These are phyloP conservation scores for Cordyceps cateniannulata DNA, from an alignment of 2,329 filamentous ascomycete species.

Conservation along the genomic window DNA sequence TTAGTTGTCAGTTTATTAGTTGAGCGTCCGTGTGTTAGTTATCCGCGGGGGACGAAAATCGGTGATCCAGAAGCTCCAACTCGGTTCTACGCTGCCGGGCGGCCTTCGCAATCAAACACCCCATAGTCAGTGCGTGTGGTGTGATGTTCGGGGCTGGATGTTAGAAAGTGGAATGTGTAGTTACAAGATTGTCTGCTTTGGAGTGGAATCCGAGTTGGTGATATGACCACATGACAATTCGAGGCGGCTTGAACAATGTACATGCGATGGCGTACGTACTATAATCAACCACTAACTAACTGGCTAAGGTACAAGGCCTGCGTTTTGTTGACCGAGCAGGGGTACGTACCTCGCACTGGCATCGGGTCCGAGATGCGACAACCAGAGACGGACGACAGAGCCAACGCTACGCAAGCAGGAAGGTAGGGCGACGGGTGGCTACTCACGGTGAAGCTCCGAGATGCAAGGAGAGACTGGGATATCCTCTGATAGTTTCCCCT, in stretches of 20 bases:
- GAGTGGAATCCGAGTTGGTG: background rate
- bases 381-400: background rate
- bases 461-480: background rate
- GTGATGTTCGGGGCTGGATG: background rate
- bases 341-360: background rate
- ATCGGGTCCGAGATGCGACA: background rate
- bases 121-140: background rate
- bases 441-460: background rate
- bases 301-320: background rate
- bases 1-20: background rate
- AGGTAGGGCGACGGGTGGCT: background rate
- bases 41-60: background rate
- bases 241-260: background rate
- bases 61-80: background rate
- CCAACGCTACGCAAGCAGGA: background rate
- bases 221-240: background rate
- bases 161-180: background rate
- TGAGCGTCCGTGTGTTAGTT: background rate
- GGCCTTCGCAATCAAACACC: background rate
- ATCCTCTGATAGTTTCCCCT: background rate
- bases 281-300: no score
- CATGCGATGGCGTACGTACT: no score
- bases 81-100: background rate
- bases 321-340: background rate
- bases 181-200: background rate